Evolutionary conservation across 2,329 filamentous ascomycete genomes (phyloP).

Genomic region (Gnomoniopsis smithogilvyi): DNA sequence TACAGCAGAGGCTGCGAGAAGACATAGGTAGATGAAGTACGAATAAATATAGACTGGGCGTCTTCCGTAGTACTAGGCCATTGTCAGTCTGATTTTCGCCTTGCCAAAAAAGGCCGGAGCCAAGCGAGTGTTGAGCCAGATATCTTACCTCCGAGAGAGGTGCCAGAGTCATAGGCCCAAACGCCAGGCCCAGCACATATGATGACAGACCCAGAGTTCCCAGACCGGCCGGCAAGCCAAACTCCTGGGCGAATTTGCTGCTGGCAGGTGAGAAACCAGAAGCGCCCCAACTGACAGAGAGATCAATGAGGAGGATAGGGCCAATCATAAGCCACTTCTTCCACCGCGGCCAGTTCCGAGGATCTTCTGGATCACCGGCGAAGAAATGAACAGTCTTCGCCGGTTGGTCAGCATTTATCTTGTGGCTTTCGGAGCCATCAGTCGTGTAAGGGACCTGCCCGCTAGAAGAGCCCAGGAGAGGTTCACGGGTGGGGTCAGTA

Average conservation of each 20-base stretch:
- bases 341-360: conserved; percentile 31
- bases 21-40: conserved; percentile 38
- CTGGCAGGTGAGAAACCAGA: conserved; percentile 43
- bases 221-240: conserved; percentile 35
- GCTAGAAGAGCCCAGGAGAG: conserved; percentile 1
- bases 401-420: background rate
- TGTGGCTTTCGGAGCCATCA: background rate
- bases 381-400: conserved; percentile 18
- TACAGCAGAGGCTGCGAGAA: conserved; percentile 40
- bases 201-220: conserved; percentile 42
- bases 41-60: conserved; percentile 39
- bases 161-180: conserved; percentile 31
- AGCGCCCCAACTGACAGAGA: conserved; percentile 39
- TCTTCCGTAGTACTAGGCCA: conserved; percentile 37
- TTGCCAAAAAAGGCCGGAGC: no score
- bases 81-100: background rate
- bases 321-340: conserved; percentile 31
- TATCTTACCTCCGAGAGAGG: conserved; percentile 23
- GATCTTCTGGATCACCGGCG: conserved; percentile 24
- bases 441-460: background rate
- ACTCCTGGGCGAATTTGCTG: conserved; percentile 37
- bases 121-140: background rate
- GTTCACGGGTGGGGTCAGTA: background rate
- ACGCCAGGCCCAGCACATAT: conserved; percentile 43
- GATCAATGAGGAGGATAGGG: conserved; percentile 28